Evolutionary conservation across 192 early-diverging fungal species (phyloP).

Genomic region (Coemansia sp.): DNA sequence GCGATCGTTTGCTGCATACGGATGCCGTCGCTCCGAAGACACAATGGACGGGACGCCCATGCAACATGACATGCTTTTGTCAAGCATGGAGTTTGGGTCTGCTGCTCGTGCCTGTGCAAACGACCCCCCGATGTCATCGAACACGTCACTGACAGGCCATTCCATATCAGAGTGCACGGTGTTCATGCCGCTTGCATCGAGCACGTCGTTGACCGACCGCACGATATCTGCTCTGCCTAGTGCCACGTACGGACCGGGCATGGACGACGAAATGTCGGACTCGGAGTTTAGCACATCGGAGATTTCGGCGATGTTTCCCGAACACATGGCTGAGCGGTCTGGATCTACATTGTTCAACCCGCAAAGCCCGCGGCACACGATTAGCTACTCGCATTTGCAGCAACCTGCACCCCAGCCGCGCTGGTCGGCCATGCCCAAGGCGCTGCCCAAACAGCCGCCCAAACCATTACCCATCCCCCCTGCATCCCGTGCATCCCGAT

Average conservation of each 20-base stretch:
- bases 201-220: constrained; percentile 12
- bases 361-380: constrained; percentile 2
- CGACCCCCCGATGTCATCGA: constrained; percentile 17
- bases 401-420: not conserved
- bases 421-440: constrained; percentile 14
- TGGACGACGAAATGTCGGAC: constrained; percentile 17
- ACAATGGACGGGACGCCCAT: not conserved
- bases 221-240: constrained; percentile 8
- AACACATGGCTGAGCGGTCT: constrained; percentile 23
- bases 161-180: constrained; percentile 3
- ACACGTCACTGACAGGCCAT: constrained; percentile 10
- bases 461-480: constrained; percentile 39
- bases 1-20: constrained; percentile 8
- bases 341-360: constrained; percentile 32
- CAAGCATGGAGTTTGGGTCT: constrained; percentile 39
- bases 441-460: constrained; percentile 25
- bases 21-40: constrained; percentile 26
- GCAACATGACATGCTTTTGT: constrained; percentile 15
- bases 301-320: constrained; percentile 24
- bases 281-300: constrained; percentile 32
- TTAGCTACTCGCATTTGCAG: constrained; percentile 14
- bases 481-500: constrained; percentile 8
- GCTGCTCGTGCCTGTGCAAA: constrained; percentile 26
- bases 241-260: not conserved
- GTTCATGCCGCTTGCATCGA: not conserved